Evolutionary conservation across 495 filamentous ascomycete genomes (phyloP), one percentile per base, ranked within the genome.

Genomic region (Neurospora pannonica): DNA sequence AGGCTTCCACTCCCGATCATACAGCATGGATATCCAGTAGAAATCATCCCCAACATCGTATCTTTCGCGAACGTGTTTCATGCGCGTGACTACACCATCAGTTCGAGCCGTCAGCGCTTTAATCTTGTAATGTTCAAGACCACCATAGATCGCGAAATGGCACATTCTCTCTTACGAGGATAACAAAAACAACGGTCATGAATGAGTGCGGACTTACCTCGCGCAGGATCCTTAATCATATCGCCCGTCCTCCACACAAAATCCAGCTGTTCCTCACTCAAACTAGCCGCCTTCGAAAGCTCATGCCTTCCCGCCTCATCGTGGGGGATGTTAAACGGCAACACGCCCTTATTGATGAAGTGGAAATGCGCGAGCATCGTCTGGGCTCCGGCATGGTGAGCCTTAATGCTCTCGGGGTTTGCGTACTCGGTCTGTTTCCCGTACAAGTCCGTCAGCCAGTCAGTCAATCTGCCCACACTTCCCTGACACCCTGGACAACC

Each of bases 351-450:
- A 75, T 82, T 86, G 72, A 81, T 80, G 70, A 82, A 82, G 76
- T 86, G 84, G 70, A 83, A 86, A 72, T 86, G 81, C 1, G 82
- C 78, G 0, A 86, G 77, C 42, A 86, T 80, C 31, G 84, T 84
- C 70, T 86, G 84, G 8, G 84, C 83, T 6, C 84, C 83, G 37
- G 38, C 71, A 38, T 80, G 78, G 48, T 78, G 77, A 11, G 74
- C 74, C 8, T 38, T 48, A 42, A 80, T 78, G 73, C 73, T 76
- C 39, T 70, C 74, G 19, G 76, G 77, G 38, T 79, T 78, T 43
- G 74, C 77, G 38, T 78, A 80, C 15, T 67, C 24, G 5, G 28
- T 40, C 76, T 79, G 40, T 10, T 37, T 40, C 6, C 5, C 48
- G 48, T 60, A 46, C n/a, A 19, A 24, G n/a, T 24, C 43, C 9